A percentile compares a stretch with the other conserved stretches of the same genome.
Conservation (phyloP, 2,329 filamentous ascomycete species). For the Cercospora nicotianae region DNA sequence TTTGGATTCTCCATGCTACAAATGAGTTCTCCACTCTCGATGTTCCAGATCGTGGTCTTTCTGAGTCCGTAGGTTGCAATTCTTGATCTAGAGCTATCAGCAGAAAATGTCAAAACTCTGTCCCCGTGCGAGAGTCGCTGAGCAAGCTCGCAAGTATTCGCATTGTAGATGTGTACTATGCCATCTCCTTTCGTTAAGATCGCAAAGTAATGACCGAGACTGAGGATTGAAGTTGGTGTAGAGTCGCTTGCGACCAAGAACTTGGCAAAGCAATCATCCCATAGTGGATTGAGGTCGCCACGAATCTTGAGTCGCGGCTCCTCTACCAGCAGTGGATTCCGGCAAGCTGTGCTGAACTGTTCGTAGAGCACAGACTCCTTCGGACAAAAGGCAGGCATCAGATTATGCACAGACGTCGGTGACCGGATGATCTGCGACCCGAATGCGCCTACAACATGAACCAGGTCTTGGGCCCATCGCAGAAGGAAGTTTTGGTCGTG, state of each 20-base stretch:
- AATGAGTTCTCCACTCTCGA: not conserved
- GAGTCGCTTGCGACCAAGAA: not conserved
- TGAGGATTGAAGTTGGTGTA: not conserved
- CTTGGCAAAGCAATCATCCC: not conserved
- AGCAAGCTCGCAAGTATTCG: not conserved
- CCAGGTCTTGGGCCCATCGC: not conserved
- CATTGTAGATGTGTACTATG: not conserved
- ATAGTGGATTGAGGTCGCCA: not conserved
- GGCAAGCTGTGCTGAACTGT: not conserved
- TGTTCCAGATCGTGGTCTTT: not conserved
- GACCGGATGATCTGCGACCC: not conserved
- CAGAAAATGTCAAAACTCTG: not conserved
- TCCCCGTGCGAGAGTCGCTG: not conserved
- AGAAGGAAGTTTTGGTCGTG: not conserved
- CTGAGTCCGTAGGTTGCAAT: not conserved
- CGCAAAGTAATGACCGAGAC: not conserved
- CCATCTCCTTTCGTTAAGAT: not conserved
- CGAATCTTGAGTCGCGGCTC: not conserved
- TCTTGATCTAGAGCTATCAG: not conserved
- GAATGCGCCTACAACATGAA: not conserved
- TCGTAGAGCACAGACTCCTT: not conserved
- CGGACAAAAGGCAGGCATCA: not conserved
- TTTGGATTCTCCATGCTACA: not conserved
- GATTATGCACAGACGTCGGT: not conserved
- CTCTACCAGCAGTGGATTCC: not conserved